phyloP scores from a whole-genome alignment of 352 stramenopile genomes.

The Nothophytophthora sp. region DNA sequence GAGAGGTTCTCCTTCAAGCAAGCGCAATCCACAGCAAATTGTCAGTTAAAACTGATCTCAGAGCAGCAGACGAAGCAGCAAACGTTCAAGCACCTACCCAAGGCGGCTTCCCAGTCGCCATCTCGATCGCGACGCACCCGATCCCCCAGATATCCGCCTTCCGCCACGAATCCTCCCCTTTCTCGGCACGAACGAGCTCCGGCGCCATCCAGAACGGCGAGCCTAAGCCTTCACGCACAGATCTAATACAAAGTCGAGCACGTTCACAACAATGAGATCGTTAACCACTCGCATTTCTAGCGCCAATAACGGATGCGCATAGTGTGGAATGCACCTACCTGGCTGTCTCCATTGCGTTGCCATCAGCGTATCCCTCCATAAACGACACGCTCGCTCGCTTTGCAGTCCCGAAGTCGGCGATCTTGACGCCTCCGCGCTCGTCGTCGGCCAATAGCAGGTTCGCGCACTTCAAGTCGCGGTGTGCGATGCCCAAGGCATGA shows the following conservation, averaged over 20 bases:
- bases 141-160: constrained; percentile 92
- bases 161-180: constrained; percentile 72
- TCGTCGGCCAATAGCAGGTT: constrained; percentile 76
- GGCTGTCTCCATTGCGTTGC: constrained; percentile 16
- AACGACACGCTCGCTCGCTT: constrained; percentile 31
- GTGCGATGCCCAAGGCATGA: constrained; percentile 68
- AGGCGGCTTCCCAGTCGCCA: constrained; percentile 85
- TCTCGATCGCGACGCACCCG: constrained; percentile 90
- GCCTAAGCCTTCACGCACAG: constrained; percentile 73
- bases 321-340: constrained; percentile 5
- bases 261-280: not conserved
- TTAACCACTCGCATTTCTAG: not conserved
- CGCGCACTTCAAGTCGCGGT: constrained; percentile 89
- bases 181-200: constrained; percentile 91
- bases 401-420: constrained; percentile 87
- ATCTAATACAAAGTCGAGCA: constrained; percentile 27
- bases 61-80: not conserved
- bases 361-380: constrained; percentile 8
- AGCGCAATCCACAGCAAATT: not conserved
- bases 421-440: constrained; percentile 66
- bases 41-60: too few species aligned
- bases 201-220: constrained; percentile 96
- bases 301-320: not conserved
- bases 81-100: constrained; percentile 50
- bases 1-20: constrained; percentile 60